Conservation (phyloP, 306 rosid species). For the Rosa multiflora region DNA sequence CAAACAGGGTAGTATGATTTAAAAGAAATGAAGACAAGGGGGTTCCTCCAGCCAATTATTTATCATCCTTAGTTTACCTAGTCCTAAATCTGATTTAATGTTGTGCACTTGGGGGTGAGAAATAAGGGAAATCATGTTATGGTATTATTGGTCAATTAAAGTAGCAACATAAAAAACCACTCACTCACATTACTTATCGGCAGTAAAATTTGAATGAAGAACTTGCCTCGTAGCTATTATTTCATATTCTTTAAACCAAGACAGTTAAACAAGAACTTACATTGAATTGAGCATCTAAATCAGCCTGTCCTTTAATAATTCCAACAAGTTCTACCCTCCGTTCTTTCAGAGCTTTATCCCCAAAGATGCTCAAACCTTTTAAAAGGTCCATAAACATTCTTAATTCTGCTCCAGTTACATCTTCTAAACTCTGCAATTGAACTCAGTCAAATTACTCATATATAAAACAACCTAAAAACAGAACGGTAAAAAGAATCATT, state of each 20-base stretch:
- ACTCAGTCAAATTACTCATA: constrained; percentile 34
- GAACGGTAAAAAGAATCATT: background rate
- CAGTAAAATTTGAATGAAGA: background rate
- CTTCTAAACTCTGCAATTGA: constrained; percentile 72
- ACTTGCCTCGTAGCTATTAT: background rate
- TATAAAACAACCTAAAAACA: constrained; percentile 18
- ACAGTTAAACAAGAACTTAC: constrained; percentile 39
- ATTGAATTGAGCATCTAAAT: constrained; percentile 75
- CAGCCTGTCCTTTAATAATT: constrained; percentile 95
- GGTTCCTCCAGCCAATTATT: background rate
- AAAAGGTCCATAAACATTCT: constrained; percentile 90
- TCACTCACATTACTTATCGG: background rate
- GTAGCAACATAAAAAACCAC: background rate
- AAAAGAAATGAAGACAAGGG: background rate
- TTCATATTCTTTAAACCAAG: background rate
- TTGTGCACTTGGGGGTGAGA: background rate
- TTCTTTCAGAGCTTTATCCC: constrained; percentile 84
- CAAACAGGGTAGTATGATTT: background rate
- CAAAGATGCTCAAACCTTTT: constrained; percentile 76
- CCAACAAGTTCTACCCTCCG: constrained; percentile 86
- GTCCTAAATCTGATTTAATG: background rate
- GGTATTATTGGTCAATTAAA: background rate
- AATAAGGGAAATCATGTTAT: background rate
- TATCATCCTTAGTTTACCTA: background rate
- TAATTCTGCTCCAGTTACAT: constrained; percentile 88